These are phyloP conservation scores for Glutinoglossum americanum DNA, from an alignment of 495 filamentous ascomycete species.

Conservation along the genomic window DNA sequence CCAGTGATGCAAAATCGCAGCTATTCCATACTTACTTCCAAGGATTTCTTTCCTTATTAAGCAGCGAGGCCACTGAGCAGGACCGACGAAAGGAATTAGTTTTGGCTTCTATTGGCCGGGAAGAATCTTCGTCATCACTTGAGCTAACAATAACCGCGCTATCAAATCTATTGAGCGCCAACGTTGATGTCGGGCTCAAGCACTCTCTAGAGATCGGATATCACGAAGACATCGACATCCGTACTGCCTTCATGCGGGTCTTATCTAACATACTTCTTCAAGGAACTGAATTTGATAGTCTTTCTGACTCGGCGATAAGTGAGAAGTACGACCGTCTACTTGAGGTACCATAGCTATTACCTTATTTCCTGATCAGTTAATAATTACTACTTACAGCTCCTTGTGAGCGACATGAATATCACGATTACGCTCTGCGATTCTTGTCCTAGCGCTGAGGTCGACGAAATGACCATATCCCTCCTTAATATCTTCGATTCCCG, in stretches of 20 bases:
- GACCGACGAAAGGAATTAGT: slow-evolving; percentile 20
- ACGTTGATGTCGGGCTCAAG: slow-evolving; percentile 46
- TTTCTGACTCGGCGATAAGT: slow-evolving; percentile 38
- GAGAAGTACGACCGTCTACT: slow-evolving; percentile 42
- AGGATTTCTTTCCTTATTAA: slow-evolving; percentile 34
- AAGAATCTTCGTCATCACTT: slow-evolving; percentile 26
- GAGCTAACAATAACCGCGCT: slow-evolving; percentile 41
- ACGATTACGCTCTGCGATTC: slow-evolving; percentile 38
- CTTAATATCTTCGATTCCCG: slow-evolving; percentile 45
- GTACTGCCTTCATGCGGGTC: slow-evolving; percentile 45
- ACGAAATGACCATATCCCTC: slow-evolving; percentile 40
- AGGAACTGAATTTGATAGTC: slow-evolving; percentile 42
- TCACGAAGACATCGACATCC: slow-evolving; percentile 40
- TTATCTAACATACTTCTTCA: slow-evolving; percentile 45
- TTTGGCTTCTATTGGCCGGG: slow-evolving; percentile 17
- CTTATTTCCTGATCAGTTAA: background rate
- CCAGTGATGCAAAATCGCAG: slow-evolving; percentile 37
- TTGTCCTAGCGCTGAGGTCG: slow-evolving; percentile 40
- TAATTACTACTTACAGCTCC: slow-evolving; percentile 17
- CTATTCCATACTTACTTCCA: slow-evolving; percentile 50
- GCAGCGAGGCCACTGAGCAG: slow-evolving; percentile 24
- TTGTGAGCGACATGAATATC: slow-evolving; percentile 34
- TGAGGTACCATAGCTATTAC: slow-evolving; percentile 20
- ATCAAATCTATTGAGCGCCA: slow-evolving; percentile 42
- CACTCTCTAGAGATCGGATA: slow-evolving; percentile 43